Evolutionary conservation across 257 asterid species (phyloP), one percentile per base, ranked within the genome.

Genomic region (Gentiana straminea): DNA sequence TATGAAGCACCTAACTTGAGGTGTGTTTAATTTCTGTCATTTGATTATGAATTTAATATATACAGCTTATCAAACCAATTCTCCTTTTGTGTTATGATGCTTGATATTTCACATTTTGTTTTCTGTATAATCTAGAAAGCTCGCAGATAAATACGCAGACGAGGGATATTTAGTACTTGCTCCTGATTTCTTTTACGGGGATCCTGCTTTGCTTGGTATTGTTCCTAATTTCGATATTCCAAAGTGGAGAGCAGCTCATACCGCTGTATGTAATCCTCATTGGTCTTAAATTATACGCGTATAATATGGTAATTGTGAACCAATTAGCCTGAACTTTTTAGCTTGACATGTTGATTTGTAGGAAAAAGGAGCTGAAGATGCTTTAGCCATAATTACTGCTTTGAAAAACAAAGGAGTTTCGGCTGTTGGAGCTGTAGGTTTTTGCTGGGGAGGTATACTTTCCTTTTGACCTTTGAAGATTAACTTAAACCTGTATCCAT

Each of bases 161-260:
- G 60, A 70, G 33, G 91, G 94, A 24, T 79, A 52, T 69, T 74
- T 73, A 3, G 91, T 77, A 7, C 79, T 79, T 63, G 91, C 72
- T 77, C 95, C 95, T 8, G 95, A 86, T 74, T 74, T 83, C 74
- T 81, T 66, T 68, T 62, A 73, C 38, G 94, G 95, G 10, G 91
- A 81, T 74, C 88, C 94, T 4, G 49, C 53, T 41, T 49, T 51
- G 61, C 73, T 36, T 1, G 24, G 41, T 37, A 13, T 33, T 15
- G 73, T 72, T 57, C 64, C 71, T 48, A 37, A 62, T 15, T 43
- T 44, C 43, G 51, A 47, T 62, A 0, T 54, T 6, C 57, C 47
- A 33, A 33, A 62, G 24, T 86, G 94, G 95, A 1, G 46, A 3
- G 36, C 55, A 2, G 69, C 64, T 55, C 87, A 86, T 59, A 50